These are phyloP conservation scores for Cnidoscolus chayamansa DNA, from an alignment of 441 rosid species.

Conservation along the genomic window DNA sequence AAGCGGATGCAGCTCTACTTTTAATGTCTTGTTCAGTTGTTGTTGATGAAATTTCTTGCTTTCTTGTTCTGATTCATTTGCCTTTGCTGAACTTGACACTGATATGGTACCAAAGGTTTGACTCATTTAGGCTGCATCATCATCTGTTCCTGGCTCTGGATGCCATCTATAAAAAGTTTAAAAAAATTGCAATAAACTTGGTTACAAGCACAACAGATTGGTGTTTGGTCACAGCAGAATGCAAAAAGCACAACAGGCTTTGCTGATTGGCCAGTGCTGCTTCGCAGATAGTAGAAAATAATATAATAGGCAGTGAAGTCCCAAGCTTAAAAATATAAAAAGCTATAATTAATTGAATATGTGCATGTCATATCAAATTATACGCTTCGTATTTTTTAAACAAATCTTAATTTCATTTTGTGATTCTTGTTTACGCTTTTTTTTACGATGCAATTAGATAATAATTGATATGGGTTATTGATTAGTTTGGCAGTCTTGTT, in stretches of 20 bases:
- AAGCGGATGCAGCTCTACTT: slow-evolving; percentile 50
- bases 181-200: background rate
- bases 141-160: background rate
- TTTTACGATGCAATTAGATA: background rate
- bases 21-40: slow-evolving; percentile 33
- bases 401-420: background rate
- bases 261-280: too few species aligned
- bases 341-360: too few species aligned
- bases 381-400: background rate
- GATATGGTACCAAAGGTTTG: slow-evolving; percentile 30
- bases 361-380: too few species aligned
- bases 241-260: too few species aligned
- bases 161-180: too few species aligned
- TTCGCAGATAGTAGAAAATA: too few species aligned
- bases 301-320: too few species aligned
- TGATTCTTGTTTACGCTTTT: background rate
- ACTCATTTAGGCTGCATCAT: slow-evolving; percentile 23
- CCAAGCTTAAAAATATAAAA: too few species aligned
- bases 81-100: slow-evolving; percentile 46
- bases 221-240: background rate
- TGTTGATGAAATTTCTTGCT: slow-evolving; percentile 30
- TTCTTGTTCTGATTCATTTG: slow-evolving; percentile 76
- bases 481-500: slow-evolving; percentile 6
- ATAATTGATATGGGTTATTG: background rate
- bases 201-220: background rate